Percentiles rank a stretch among this genome's conserved stretches.
phyloP scores from a whole-genome alignment of 2,329 filamentous ascomycete genomes.

The Cyphellophora attinorum region DNA sequence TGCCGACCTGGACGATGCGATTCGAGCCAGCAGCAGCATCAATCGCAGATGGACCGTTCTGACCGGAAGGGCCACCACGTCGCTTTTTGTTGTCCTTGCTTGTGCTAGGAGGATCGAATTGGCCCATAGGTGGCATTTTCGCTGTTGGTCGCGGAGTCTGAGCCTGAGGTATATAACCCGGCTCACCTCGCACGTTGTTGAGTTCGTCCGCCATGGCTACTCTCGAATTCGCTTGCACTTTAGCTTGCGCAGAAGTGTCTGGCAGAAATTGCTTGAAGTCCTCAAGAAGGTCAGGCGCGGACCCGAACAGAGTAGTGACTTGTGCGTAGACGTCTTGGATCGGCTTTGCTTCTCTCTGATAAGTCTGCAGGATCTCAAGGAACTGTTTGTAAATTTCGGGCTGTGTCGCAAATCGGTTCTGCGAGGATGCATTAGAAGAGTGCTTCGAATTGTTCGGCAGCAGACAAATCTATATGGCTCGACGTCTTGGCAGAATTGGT shows the following conservation, averaged over 20 bases:
- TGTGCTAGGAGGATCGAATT: slow-evolving; percentile 77
- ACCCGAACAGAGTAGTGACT: slow-evolving; percentile 87
- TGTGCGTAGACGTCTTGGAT: slow-evolving; percentile 98
- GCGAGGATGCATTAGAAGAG: slow-evolving; percentile 1
- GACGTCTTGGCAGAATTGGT: no score
- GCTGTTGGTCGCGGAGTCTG: slow-evolving; percentile 43
- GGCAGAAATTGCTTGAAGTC: slow-evolving; percentile 98
- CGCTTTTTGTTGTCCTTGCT: slow-evolving; percentile 89
- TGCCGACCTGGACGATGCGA: slow-evolving; percentile 29
- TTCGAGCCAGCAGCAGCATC: slow-evolving; percentile 23
- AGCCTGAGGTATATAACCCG: slow-evolving; percentile 36
- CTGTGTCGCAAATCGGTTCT: slow-evolving; percentile 95
- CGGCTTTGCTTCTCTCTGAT: slow-evolving; percentile 93
- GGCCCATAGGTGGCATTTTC: slow-evolving; percentile 86
- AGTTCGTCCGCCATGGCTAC: slow-evolving; percentile 53
- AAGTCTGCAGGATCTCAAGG: slow-evolving; percentile 93
- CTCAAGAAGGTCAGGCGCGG: slow-evolving; percentile 86
- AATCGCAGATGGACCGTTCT: slow-evolving; percentile 22
- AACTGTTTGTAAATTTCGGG: slow-evolving; percentile 99
- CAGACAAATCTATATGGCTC: no score
- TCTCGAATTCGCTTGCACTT: slow-evolving; percentile 46
- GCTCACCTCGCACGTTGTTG: slow-evolving; percentile 53
- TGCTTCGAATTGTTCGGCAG: not conserved
- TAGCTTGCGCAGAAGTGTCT: slow-evolving; percentile 68
- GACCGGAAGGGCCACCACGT: slow-evolving; percentile 44